phyloP scores from a whole-genome alignment of 192 early-diverging fungal species.

The Backusella luteola region DNA sequence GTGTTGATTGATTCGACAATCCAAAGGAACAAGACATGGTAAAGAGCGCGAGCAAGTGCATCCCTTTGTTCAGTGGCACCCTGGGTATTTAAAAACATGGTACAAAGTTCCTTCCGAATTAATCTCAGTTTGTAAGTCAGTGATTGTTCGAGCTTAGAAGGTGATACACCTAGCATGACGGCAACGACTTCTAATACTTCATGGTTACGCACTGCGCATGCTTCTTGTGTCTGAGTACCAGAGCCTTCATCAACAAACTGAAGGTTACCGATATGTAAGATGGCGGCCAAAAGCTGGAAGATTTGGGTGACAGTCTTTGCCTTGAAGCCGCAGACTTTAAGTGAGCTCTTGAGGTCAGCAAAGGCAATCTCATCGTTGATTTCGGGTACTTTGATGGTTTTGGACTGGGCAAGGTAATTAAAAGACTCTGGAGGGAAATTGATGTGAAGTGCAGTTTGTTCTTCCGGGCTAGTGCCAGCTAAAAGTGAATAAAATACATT shows the following conservation, averaged over 20 bases:
- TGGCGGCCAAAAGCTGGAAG: constrained; percentile 83
- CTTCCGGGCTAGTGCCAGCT: constrained; percentile 61
- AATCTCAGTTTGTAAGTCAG: constrained; percentile 82
- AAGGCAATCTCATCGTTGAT: constrained; percentile 58
- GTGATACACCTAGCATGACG: constrained; percentile 75
- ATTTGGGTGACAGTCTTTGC: constrained; percentile 73
- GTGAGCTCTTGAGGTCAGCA: constrained; percentile 61
- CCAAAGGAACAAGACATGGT: constrained; percentile 85
- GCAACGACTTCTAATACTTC: constrained; percentile 74
- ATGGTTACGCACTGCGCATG: constrained; percentile 71
- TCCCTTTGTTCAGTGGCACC: constrained; percentile 82
- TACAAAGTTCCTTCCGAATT: constrained; percentile 83
- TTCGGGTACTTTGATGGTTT: constrained; percentile 28
- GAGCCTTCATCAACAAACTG: constrained; percentile 69
- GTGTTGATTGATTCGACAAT: constrained; percentile 91
- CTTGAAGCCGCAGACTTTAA: constrained; percentile 62
- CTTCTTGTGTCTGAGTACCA: constrained; percentile 63
- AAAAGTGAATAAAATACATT: constrained; percentile 85
- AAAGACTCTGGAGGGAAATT: constrained; percentile 53
- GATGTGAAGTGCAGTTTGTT: constrained; percentile 62
- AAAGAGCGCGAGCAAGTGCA: constrained; percentile 77
- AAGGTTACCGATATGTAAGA: constrained; percentile 87
- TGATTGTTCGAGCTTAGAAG: constrained; percentile 64
- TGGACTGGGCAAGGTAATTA: constrained; percentile 39
- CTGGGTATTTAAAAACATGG: constrained; percentile 81